Evolutionary conservation across 1,139 yeast genomes (phyloP), one percentile per base, ranked within the genome.

Genomic region (Arxiozyma heterogenica): DNA sequence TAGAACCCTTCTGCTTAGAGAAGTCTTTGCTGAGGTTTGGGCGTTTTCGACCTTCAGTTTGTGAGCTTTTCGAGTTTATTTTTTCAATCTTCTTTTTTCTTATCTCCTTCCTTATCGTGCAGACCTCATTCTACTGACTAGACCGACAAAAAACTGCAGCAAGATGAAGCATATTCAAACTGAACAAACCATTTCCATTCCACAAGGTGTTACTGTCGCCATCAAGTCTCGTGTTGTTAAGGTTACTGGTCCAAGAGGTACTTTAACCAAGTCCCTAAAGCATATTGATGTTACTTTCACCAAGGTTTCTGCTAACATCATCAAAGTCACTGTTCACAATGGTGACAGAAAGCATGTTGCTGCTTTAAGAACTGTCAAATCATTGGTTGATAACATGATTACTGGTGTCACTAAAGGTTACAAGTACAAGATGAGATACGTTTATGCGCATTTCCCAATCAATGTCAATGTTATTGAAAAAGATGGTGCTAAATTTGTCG

Each of bases 301-400:
- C 67, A 89, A 91, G 82, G 72, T 86, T 65, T 76, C 76, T 74
- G 77, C 81, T 78, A 78, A 74, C 64, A 83, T 83, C 69, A 80
- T 94, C 78, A 86, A 85, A 80, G 83, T 93, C 73, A 81, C 90
- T 70, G 96, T 94, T 65, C 95, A 88, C 86, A 89, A 91, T 76
- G 98, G 98, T 81, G 96, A 89, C 87, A 90, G 98, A 85, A 93
- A 93, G 85, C 98, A 93, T 81, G 98, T 93, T 76, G 99, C 99
- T 75, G 89, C 97, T 74, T 83, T 93, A 76, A 91, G 98, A 84
- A 93, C 98, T 63, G 98, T 93, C 77, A 90, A 90, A 81, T 88
- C 98, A 67, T 81, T 93, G 74, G 81, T 93, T 71, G 75, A 89
- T 73, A 93, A 94, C 89, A 78, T 93, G 84, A 78, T 93, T 80